Percentiles rank a stretch among this genome's conserved stretches.
Conservation (phyloP, 495 filamentous ascomycete genomes). For the Antarctomyces pellizariae region DNA sequence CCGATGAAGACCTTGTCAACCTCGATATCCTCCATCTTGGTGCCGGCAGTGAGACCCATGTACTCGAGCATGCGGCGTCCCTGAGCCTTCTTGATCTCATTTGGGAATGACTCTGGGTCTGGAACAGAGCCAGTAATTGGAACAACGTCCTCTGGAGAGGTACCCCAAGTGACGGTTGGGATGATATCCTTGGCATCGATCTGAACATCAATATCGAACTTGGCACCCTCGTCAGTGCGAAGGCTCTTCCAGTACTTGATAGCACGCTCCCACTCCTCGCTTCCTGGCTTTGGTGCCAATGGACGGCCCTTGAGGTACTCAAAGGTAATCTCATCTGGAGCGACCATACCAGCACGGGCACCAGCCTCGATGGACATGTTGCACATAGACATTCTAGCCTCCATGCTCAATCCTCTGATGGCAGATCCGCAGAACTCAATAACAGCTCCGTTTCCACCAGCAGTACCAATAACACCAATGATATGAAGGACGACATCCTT, state of each 20-base stretch:
- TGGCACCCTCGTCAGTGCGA: constrained; percentile 61
- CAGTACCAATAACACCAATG: constrained; percentile 87
- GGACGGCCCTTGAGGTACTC: constrained; percentile 84
- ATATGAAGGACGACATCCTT: constrained; percentile 92
- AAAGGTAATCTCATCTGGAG: constrained; percentile 81
- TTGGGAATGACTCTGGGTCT: constrained; percentile 63
- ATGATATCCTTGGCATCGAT: constrained; percentile 81
- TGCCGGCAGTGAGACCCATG: constrained; percentile 77
- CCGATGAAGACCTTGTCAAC: constrained; percentile 97
- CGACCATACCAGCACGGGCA: constrained; percentile 89
- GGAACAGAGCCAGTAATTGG: constrained; percentile 82
- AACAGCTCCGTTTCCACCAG: constrained; percentile 80
- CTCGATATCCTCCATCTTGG: constrained; percentile 67
- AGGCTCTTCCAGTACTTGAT: constrained; percentile 74
- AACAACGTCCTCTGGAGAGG: constrained; percentile 84
- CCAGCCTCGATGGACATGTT: constrained; percentile 99
- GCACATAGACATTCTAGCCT: constrained; percentile 96
- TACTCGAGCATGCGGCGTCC: constrained; percentile 74
- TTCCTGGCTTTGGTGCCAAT: constrained; percentile 62
- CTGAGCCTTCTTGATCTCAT: constrained; percentile 50
- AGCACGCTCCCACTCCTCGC: constrained; percentile 75
- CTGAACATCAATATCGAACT: constrained; percentile 67
- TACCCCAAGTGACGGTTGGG: constrained; percentile 92
- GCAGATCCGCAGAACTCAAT: constrained; percentile 94
- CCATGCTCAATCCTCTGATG: constrained; percentile 76